These are phyloP conservation scores for Vaccinium myrtillus DNA, from an alignment of 148 eudicot species.

Conservation along the genomic window DNA sequence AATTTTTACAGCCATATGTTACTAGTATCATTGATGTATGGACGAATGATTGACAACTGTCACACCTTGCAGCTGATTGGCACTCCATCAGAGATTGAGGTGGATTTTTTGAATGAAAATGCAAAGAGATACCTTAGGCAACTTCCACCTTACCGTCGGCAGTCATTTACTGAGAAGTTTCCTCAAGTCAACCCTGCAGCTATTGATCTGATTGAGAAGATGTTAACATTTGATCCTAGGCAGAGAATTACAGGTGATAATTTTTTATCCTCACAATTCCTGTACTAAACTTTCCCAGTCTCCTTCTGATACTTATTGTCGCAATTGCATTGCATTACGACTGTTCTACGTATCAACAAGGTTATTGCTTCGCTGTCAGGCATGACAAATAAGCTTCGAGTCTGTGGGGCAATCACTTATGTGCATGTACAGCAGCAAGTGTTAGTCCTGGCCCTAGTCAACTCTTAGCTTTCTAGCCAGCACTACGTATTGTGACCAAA, in stretches of 20 bases:
- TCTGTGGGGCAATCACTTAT: neutral
- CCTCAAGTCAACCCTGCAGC: slow-evolving; percentile 82
- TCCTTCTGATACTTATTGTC: neutral
- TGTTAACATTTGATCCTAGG: slow-evolving; percentile 95
- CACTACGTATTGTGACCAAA: neutral
- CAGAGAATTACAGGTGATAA: slow-evolving; percentile 77
- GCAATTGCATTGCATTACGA: neutral
- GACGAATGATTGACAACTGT: neutral
- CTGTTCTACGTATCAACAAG: neutral
- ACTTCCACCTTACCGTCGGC: slow-evolving; percentile 66
- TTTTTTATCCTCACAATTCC: neutral
- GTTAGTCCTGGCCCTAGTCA: neutral
- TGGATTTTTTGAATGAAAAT: slow-evolving; percentile 86
- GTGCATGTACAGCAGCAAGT: neutral
- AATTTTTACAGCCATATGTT: neutral
- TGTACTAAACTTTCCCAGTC: neutral
- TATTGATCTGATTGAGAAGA: slow-evolving; percentile 90
- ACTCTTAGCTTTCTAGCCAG: neutral
- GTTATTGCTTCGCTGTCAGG: neutral
- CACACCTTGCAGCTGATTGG: slow-evolving; percentile 57
- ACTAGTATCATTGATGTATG: neutral
- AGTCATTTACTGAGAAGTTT: slow-evolving; percentile 80
- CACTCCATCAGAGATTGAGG: slow-evolving; percentile 84
- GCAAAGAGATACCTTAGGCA: slow-evolving; percentile 91
- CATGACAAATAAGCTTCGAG: neutral